These are phyloP conservation scores for Solanum dulcamara DNA, from an alignment of 257 asterid genomes.

Conservation along the genomic window DNA sequence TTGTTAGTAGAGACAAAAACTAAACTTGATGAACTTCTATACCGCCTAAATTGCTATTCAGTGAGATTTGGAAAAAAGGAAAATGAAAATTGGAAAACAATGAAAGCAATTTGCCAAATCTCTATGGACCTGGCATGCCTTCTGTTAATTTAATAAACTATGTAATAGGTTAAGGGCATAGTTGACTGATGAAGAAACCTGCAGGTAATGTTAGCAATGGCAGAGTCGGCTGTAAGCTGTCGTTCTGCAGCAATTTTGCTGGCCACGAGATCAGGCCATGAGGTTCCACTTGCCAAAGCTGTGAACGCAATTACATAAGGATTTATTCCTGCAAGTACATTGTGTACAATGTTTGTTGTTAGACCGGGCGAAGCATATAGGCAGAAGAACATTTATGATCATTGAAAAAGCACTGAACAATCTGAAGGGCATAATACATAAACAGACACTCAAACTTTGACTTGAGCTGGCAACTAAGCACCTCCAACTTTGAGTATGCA, in stretches of 20 bases:
- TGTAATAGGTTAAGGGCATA: background rate
- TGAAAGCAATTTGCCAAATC: background rate
- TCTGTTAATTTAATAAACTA: background rate
- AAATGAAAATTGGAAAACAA: background rate
- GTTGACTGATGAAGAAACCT: constrained; percentile 24
- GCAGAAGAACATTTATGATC: background rate
- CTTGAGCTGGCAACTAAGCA: too few species aligned
- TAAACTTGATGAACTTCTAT: background rate
- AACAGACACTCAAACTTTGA: too few species aligned
- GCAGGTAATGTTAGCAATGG: constrained; percentile 95
- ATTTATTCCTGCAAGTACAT: constrained; percentile 50
- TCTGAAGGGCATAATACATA: too few species aligned
- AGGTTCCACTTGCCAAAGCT: constrained; percentile 87
- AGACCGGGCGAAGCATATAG: background rate
- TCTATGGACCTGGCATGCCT: background rate
- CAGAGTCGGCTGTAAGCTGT: constrained; percentile 90
- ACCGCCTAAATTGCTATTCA: background rate
- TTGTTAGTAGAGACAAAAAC: background rate
- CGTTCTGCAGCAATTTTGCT: constrained; percentile 98
- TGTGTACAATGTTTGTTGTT: background rate
- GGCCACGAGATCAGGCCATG: constrained; percentile 96
- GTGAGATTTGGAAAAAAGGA: background rate
- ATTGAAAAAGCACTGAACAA: background rate
- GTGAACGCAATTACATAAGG: constrained; percentile 73
- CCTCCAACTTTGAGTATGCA: too few species aligned